phyloP scores from a whole-genome alignment of 306 rosid genomes.

The Biancaea sappan region DNA sequence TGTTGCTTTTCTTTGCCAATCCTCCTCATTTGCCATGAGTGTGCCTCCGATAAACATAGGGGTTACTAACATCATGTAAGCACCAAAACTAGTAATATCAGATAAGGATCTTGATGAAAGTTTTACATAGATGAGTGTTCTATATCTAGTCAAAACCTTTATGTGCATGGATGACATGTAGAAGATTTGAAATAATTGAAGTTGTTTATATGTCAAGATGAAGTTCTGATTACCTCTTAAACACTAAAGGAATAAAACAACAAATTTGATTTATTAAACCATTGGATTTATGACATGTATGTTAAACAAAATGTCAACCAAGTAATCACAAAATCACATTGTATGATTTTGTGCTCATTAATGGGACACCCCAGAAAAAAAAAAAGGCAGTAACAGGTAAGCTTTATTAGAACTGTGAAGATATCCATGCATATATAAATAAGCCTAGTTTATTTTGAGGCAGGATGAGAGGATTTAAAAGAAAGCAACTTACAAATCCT shows the following conservation, averaged over 20 bases:
- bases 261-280: constrained; percentile 14
- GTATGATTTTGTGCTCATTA: not conserved
- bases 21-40: too few species aligned
- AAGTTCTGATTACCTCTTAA: not conserved
- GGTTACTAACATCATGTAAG: too few species aligned
- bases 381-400: not conserved
- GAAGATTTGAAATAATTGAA: not conserved
- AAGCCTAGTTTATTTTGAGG: constrained; percentile 7
- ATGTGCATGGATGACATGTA: not conserved
- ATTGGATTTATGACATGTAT: too few species aligned
- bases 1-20: too few species aligned
- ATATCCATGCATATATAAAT: not conserved
- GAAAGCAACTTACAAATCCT: constrained; percentile 78
- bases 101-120: not conserved
- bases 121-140: not conserved
- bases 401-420: not conserved
- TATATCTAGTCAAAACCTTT: not conserved
- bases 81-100: too few species aligned
- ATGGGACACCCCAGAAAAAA: constrained; percentile 1
- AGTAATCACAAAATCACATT: constrained; percentile 25
- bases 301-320: not conserved
- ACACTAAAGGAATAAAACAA: not conserved
- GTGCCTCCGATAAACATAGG: too few species aligned
- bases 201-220: not conserved
- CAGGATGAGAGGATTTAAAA: constrained; percentile 1